phyloP scores from a whole-genome alignment of 768 basidiomycete genomes.

The Cubamyces lactineus region DNA sequence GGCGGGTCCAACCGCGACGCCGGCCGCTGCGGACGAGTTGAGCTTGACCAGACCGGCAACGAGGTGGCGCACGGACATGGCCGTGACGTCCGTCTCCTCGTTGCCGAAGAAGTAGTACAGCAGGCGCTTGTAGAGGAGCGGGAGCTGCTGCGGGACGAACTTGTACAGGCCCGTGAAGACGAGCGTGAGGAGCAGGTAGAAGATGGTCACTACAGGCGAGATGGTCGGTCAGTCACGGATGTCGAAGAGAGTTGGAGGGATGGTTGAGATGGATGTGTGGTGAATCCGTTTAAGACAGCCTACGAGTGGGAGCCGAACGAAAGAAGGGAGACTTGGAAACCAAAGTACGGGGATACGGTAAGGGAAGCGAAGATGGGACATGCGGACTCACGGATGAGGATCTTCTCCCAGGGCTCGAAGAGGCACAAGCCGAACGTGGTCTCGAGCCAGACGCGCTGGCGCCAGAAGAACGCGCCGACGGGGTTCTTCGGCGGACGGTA shows the following conservation, averaged over 20 bases:
- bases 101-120: constrained; percentile 65
- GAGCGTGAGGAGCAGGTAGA: constrained; percentile 45
- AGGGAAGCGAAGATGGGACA: not conserved
- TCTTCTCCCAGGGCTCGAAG: constrained; percentile 72
- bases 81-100: constrained; percentile 31
- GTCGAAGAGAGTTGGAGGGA: not conserved
- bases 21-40: not conserved
- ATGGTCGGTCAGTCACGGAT: not conserved
- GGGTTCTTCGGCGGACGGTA: constrained; percentile 33
- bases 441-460: constrained; percentile 57
- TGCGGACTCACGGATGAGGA: constrained; percentile 53
- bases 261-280: not conserved
- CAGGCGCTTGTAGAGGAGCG: constrained; percentile 51
- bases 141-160: constrained; percentile 58
- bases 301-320: not conserved
- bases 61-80: constrained; percentile 5
- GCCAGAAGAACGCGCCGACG: constrained; percentile 46
- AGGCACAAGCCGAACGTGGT: constrained; percentile 61
- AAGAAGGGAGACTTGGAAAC: not conserved
- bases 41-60: constrained; percentile 10
- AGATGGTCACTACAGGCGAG: constrained; percentile 43
- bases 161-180: constrained; percentile 54
- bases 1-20: not conserved
- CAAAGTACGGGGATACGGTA: not conserved
- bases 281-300: not conserved